Conservation (phyloP, 1,139 yeast genomes). For the Sugiyamaella xylanicola region DNA sequence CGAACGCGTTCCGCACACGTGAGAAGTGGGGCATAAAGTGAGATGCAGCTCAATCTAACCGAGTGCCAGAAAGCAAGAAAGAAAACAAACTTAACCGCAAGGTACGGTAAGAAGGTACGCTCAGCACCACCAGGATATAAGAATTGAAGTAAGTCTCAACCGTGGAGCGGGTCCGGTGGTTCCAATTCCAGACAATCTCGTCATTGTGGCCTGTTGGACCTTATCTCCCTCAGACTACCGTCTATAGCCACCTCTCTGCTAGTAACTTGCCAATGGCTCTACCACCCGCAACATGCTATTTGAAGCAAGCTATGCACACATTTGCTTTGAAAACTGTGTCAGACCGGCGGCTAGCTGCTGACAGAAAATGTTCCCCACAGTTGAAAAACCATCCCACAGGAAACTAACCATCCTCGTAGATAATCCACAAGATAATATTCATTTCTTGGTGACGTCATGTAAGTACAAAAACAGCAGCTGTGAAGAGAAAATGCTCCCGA, state of each 20-base stretch:
- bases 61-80: neutral
- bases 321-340: too few relatives aligned
- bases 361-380: too few relatives aligned
- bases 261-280: too few relatives aligned
- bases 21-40: neutral
- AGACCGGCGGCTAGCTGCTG: too few relatives aligned
- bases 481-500: neutral
- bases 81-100: neutral
- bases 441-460: conserved; percentile 8
- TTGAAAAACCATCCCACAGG: too few relatives aligned
- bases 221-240: too few relatives aligned
- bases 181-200: neutral
- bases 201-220: neutral
- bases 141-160: too few relatives aligned
- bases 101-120: neutral
- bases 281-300: too few relatives aligned
- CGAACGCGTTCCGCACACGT: neutral
- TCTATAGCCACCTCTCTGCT: too few relatives aligned
- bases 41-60: neutral
- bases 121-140: too few relatives aligned
- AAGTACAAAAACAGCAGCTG: neutral
- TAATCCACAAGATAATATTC: neutral
- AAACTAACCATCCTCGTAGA: neutral
- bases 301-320: too few relatives aligned
- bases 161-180: neutral